phyloP scores from a whole-genome alignment of 768 basidiomycete genomes.

The Russula emetica region DNA sequence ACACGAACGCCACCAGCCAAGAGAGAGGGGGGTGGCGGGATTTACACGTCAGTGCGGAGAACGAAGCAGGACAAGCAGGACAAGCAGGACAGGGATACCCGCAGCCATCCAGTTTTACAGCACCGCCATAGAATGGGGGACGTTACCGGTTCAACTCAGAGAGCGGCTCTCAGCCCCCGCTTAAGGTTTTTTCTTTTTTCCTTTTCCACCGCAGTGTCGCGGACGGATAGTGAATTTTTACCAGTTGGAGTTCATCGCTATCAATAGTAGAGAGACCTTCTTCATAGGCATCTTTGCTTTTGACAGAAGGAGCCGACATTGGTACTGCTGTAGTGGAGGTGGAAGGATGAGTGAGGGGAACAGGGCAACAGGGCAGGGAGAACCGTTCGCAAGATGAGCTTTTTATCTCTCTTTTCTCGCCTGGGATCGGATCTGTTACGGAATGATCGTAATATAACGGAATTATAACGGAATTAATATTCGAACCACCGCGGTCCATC shows the following conservation, averaged over 20 bases:
- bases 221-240: constrained; percentile 36
- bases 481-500: no score
- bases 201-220: constrained; percentile 33
- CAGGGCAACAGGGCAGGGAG: no score
- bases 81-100: constrained; percentile 64
- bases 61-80: constrained; percentile 28
- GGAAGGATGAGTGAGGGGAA: neutral
- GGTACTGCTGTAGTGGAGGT: neutral
- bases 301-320: constrained; percentile 24
- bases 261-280: constrained; percentile 34
- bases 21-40: constrained; percentile 23
- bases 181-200: constrained; percentile 19
- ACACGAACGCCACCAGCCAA: constrained; percentile 31
- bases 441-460: no score
- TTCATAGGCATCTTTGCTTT: constrained; percentile 30
- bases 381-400: neutral
- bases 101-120: constrained; percentile 75
- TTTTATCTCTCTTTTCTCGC: neutral
- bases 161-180: constrained; percentile 30
- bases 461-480: neutral
- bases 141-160: constrained; percentile 56
- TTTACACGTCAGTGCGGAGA: constrained; percentile 27
- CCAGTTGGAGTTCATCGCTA: constrained; percentile 54
- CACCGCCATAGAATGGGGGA: constrained; percentile 45
- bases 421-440: neutral